phyloP scores from a whole-genome alignment of 345 rosid genomes.

The Melaleuca quinquenervia region DNA sequence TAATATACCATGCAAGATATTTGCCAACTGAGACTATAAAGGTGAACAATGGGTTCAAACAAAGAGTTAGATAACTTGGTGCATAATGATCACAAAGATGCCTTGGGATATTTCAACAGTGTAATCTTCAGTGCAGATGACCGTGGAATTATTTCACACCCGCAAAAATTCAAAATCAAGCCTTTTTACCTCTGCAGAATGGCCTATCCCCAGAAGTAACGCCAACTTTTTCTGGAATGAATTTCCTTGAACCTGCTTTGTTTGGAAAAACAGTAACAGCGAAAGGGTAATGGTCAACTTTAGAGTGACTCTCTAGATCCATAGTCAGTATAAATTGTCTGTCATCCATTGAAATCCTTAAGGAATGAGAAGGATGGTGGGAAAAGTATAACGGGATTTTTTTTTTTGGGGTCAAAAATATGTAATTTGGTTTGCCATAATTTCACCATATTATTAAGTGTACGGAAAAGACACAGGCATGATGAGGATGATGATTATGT shows the following conservation, averaged over 20 bases:
- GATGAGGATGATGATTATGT: background rate
- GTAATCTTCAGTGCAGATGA: background rate
- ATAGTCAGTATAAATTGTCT: background rate
- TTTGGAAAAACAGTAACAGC: background rate
- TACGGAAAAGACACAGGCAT: background rate
- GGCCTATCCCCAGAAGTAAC: conserved; percentile 69
- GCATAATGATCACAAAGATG: background rate
- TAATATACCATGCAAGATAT: background rate
- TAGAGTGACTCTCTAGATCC: background rate
- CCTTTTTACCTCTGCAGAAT: conserved; percentile 58
- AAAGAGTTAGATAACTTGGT: background rate
- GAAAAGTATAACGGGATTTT: background rate
- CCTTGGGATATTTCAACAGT: background rate
- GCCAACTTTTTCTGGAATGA: conserved; percentile 96
- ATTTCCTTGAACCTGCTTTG: conserved; percentile 70
- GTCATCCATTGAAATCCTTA: background rate
- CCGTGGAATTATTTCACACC: background rate
- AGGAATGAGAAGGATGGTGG: background rate
- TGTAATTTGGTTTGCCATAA: background rate
- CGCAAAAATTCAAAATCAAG: background rate
- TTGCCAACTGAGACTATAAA: background rate
- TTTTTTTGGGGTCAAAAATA: background rate
- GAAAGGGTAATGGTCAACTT: background rate
- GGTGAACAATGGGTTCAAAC: background rate
- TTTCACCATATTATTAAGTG: background rate